Percentiles rank a stretch among this genome's conserved stretches.
Conservation (phyloP, 306 rosid species). For the Castanea mollissima region DNA sequence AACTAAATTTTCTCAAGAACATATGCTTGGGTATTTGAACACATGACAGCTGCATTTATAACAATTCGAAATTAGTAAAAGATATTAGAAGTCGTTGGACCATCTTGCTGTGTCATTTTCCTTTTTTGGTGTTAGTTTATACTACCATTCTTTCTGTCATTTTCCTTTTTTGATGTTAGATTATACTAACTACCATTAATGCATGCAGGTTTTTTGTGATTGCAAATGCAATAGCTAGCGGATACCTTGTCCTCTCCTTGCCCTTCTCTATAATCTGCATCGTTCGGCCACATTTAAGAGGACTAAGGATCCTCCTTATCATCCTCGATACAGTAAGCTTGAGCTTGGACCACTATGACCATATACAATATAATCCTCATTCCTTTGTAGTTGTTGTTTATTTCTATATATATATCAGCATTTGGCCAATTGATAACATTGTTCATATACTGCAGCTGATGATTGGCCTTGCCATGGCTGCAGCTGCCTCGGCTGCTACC, state of each 20-base stretch:
- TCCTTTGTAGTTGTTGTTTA: background rate
- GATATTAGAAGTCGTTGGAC: too few relatives aligned
- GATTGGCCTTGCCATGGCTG: conserved; percentile 37
- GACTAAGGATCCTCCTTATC: conserved; percentile 51
- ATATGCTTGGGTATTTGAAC: too few relatives aligned
- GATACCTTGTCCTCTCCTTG: conserved; percentile 40
- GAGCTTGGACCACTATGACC: conserved; percentile 7
- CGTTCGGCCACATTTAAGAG: conserved; percentile 44
- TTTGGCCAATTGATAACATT: background rate
- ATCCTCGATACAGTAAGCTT: conserved; percentile 46
- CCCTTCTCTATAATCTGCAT: conserved; percentile 60
- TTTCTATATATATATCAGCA: too few relatives aligned
- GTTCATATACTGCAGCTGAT: conserved; percentile 28
- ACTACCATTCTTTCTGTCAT: too few relatives aligned
- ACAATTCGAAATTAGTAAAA: too few relatives aligned
- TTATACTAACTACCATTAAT: too few relatives aligned
- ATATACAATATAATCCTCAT: background rate
- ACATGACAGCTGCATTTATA: too few relatives aligned
- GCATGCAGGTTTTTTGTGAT: conserved; percentile 52
- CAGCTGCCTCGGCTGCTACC: conserved; percentile 56
- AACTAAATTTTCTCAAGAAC: too few relatives aligned
- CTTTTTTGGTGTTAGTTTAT: too few relatives aligned
- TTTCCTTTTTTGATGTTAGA: too few relatives aligned
- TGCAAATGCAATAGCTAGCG: conserved; percentile 44
- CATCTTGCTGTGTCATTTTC: too few relatives aligned